Percentiles rank a stretch among this genome's conserved stretches.
These are phyloP conservation scores for Haberlea rhodopensis DNA, from an alignment of 257 asterid species.

Conservation along the genomic window DNA sequence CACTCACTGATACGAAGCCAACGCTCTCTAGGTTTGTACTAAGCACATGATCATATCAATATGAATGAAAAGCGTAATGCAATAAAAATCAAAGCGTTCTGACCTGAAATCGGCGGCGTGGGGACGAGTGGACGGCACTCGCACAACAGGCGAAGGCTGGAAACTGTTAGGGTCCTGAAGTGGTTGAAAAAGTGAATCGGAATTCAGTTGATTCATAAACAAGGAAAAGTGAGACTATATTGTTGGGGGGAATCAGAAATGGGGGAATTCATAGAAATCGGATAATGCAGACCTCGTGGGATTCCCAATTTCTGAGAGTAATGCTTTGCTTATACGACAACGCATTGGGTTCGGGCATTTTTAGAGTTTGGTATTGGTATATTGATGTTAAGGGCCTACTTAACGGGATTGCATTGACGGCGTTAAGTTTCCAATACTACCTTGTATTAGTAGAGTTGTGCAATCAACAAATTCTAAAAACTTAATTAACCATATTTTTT, in stretches of 20 bases:
- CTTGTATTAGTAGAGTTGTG: no score
- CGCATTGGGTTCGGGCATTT: constrained; percentile 31
- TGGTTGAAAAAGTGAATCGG: constrained; percentile 44
- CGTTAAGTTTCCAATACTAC: no score
- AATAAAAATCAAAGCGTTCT: constrained; percentile 10
- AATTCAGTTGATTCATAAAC: constrained; percentile 58
- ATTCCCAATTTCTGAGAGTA: constrained; percentile 21
- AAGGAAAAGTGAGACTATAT: constrained; percentile 14
- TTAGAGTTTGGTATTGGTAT: no score
- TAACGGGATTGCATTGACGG: no score
- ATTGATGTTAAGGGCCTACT: no score
- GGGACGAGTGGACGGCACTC: constrained; percentile 34
- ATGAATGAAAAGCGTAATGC: neutral
- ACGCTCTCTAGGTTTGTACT: neutral
- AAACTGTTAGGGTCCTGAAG: constrained; percentile 47
- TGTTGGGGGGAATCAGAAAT: constrained; percentile 14
- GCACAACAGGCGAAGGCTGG: constrained; percentile 45
- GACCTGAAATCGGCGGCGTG: constrained; percentile 60
- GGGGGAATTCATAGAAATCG: constrained; percentile 3
- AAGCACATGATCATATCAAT: neutral
- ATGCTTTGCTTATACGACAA: constrained; percentile 34
- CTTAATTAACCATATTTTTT: no score
- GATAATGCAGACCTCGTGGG: constrained; percentile 13
- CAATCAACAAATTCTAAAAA: no score
- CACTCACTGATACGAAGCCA: neutral